phyloP scores from a whole-genome alignment of 768 basidiomycete species.

The Agrocybe chaxingu region DNA sequence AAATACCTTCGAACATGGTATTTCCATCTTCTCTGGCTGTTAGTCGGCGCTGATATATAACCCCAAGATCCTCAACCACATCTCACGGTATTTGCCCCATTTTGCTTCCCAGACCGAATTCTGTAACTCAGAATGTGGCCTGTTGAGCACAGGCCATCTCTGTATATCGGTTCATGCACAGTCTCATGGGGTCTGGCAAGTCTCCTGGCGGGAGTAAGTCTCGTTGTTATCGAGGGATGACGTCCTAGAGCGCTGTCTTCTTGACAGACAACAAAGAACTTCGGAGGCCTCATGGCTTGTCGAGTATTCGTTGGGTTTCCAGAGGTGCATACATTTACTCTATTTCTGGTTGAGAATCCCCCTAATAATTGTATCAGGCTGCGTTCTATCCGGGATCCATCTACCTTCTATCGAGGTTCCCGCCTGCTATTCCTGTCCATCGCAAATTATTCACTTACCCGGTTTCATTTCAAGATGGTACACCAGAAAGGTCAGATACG shows the following conservation, averaged over 20 bases:
- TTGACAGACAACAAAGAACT: slow-evolving; percentile 45
- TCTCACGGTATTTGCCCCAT: slow-evolving; percentile 35
- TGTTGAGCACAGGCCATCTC: slow-evolving; percentile 39
- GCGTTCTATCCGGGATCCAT: slow-evolving; percentile 59
- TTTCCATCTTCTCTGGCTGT: not conserved
- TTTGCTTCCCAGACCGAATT: not conserved
- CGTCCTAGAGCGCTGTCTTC: not conserved
- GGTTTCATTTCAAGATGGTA: slow-evolving; percentile 34
- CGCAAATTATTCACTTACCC: not conserved
- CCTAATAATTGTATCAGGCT: slow-evolving; percentile 20
- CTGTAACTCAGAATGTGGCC: not conserved
- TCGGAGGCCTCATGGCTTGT: slow-evolving; percentile 47
- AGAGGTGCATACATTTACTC: slow-evolving; percentile 24
- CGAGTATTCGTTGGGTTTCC: slow-evolving; percentile 59
- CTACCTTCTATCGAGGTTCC: slow-evolving; percentile 31
- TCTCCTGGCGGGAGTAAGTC: slow-evolving; percentile 50
- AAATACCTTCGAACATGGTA: slow-evolving; percentile 65
- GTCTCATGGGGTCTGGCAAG: slow-evolving; percentile 58
- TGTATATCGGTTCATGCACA: slow-evolving; percentile 54
- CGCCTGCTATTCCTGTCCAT: not conserved
- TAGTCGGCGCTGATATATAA: not conserved
- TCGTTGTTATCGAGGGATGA: not conserved
- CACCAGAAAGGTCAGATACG: slow-evolving; percentile 42
- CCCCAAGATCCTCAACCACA: slow-evolving; percentile 44
- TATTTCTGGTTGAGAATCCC: not conserved